Conservation (phyloP, 2,329 filamentous ascomycete species). For the Cytospora paraplurivora region DNA sequence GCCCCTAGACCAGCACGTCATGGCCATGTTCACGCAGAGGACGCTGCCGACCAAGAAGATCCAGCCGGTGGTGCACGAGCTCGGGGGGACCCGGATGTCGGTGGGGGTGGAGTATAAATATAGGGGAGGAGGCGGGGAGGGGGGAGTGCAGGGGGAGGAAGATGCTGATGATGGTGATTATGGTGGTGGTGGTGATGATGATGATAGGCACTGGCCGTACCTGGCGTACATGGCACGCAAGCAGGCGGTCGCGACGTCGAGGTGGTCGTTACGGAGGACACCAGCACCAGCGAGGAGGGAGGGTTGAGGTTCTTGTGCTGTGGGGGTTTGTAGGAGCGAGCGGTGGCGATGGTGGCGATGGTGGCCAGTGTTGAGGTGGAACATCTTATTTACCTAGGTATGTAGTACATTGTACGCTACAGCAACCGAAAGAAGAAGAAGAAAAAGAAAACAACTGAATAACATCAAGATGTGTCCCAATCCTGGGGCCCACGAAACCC, state of each 20-base stretch:
- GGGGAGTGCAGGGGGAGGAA: neutral
- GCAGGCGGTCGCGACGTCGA: slow-evolving; percentile 22
- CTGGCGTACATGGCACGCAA: slow-evolving; percentile 25
- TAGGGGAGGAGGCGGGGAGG: neutral
- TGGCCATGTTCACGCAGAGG: slow-evolving; percentile 17
- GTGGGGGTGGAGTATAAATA: neutral
- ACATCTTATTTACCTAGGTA: neutral
- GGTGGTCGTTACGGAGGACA: slow-evolving; percentile 24
- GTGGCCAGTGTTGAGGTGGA: neutral
- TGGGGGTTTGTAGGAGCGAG: no score
- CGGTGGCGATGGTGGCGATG: no score
- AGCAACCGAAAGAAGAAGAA: neutral
- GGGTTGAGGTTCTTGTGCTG: neutral
- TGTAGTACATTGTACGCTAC: neutral
- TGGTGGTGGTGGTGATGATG: neutral
- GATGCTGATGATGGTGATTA: neutral
- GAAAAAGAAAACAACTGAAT: neutral
- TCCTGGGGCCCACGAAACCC: neutral
- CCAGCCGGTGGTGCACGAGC: slow-evolving; percentile 20
- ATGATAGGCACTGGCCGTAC: slow-evolving; percentile 18
- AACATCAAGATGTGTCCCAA: neutral
- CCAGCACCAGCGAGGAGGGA: neutral
- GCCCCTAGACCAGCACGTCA: slow-evolving; percentile 16
- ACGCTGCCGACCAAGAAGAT: slow-evolving; percentile 21
- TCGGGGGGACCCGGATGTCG: slow-evolving; percentile 7